Base-by-base conservation (phyloP, 75 land plant genomes). In the Pseudotsuga menziesii region DNA sequence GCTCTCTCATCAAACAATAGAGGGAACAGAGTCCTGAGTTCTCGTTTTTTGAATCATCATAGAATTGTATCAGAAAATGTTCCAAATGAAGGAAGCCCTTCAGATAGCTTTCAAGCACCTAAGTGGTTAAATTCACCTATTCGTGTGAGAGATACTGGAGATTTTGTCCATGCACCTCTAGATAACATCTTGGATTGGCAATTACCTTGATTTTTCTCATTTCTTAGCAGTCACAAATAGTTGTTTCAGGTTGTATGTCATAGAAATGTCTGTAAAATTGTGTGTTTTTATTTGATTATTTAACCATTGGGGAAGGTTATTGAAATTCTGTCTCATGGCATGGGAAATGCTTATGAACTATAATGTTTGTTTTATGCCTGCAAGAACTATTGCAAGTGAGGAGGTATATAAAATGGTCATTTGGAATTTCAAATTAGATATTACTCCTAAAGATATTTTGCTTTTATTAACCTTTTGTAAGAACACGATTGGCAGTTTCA, bases 81-180 rank as follows among this genome's bases (percentile, higher is more conserved):
- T 69, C 52, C 19, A 36, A 67, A 67, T 67, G 71, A 67, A 39
- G 71, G 22, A 19, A 67, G 72, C 48, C 72, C 72, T 69, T 69
- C 72, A 69, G 72, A 41, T 69, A 69, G 72, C 9, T 69, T 69
- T 69, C 44, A 44, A 69, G 52, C 48, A 39, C 35, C 72, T 14
- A 69, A 36, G 20, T 39, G 48, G 72, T 69, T 20, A 8, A 69
- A 41, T 23, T 69, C 72, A 39, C 72, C 72, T n/a, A 20, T 1
- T 69, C 72, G 39, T 20, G 52, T 69, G 20, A 48, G 44, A 69
- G 9, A 69, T 41, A 44, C 72, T n/a, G 72, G 44, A 44, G 72
- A 69, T 41, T 41, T 69, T 39, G 72, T 41, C 72, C 36, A 44
- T 12, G 52, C 52, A 44, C 72, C 36, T 29, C 72, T 52, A 69